These are phyloP conservation scores for Nannochloropsis granulata DNA, from an alignment of 108 stramenopile genomes.

Conservation along the genomic window DNA sequence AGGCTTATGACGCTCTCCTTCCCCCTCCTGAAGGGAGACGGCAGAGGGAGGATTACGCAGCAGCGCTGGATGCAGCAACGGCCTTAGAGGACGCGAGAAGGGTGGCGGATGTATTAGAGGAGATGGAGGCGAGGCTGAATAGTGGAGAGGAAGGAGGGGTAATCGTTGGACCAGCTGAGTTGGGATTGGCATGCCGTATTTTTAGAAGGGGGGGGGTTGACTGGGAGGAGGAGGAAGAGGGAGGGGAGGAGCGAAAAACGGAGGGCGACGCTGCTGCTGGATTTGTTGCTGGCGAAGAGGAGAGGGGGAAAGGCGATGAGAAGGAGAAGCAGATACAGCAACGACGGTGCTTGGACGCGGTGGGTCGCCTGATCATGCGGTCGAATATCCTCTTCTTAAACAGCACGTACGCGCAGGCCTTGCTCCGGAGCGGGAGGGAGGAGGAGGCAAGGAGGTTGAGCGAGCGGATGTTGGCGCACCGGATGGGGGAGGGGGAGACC, in stretches of 20 bases:
- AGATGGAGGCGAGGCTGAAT: not conserved
- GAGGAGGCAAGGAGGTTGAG: not conserved
- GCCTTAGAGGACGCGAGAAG: not conserved
- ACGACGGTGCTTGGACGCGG: not conserved
- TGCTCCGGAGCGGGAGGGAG: not conserved
- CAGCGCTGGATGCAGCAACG: not conserved
- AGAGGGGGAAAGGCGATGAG: not conserved
- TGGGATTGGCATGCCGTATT: not conserved
- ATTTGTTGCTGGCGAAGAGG: not conserved
- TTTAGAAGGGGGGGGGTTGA: not conserved
- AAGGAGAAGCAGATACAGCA: no score
- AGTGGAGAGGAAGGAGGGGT: not conserved
- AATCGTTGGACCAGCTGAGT: not conserved
- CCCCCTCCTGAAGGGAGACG: not conserved
- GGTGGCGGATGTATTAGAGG: not conserved
- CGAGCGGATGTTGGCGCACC: not conserved
- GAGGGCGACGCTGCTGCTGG: not conserved
- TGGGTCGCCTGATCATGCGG: not conserved
- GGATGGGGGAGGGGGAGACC: not conserved
- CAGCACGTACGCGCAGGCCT: not conserved
- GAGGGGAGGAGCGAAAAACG: not conserved
- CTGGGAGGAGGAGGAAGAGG: not conserved
- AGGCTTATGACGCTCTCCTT: not conserved
- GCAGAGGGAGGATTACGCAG: not conserved
- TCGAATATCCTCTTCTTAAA: not conserved